Percentiles rank a stretch among this genome's conserved stretches.
phyloP scores from a whole-genome alignment of 345 rosid species.

The Lenwebbia sp. region DNA sequence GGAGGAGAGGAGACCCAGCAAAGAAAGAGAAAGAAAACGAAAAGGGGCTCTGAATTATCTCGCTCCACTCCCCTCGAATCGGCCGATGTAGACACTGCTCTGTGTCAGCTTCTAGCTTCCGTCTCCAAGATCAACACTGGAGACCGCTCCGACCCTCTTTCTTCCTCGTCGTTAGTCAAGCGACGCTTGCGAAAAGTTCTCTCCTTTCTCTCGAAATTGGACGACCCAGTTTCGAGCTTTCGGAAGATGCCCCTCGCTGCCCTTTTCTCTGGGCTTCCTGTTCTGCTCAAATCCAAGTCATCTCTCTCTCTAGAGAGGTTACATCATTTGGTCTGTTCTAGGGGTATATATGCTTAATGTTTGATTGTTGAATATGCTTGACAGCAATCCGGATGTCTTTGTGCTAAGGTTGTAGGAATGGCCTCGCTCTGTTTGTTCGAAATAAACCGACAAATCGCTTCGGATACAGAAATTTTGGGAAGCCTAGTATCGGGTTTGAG shows the following conservation, averaged over 20 bases:
- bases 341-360: neutral
- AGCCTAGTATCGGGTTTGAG: slow-evolving; percentile 15
- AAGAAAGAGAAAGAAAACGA: neutral
- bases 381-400: slow-evolving; percentile 10
- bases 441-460: slow-evolving; percentile 24
- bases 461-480: slow-evolving; percentile 23
- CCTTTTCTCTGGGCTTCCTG: slow-evolving; percentile 26
- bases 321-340: no score
- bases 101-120: slow-evolving; percentile 26
- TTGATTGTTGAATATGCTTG: neutral
- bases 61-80: neutral
- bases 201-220: slow-evolving; percentile 8
- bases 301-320: neutral
- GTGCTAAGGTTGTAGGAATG: slow-evolving; percentile 29
- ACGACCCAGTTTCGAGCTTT: neutral
- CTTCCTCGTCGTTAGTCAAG: slow-evolving; percentile 1
- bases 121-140: neutral
- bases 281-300: slow-evolving; percentile 30
- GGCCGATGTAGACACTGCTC: neutral
- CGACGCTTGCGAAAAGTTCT: slow-evolving; percentile 17
- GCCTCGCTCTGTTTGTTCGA: slow-evolving; percentile 24
- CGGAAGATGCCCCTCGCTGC: slow-evolving; percentile 4
- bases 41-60: neutral
- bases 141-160: neutral
- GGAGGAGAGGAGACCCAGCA: neutral